phyloP scores from a whole-genome alignment of 306 rosid species.

The Dryas octopetala region DNA sequence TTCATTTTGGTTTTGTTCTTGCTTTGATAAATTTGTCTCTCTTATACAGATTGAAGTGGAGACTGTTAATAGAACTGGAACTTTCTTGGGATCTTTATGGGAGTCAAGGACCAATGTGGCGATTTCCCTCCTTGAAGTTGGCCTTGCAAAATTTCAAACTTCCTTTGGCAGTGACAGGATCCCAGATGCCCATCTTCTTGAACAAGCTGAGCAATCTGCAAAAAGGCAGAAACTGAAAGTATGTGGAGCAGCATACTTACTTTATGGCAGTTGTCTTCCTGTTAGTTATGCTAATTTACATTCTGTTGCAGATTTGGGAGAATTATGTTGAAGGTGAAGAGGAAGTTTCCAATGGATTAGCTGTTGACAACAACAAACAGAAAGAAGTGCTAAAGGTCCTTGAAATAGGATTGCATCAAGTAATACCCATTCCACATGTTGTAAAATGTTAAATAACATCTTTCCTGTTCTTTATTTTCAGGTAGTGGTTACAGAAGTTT shows the following conservation, averaged over 20 bases:
- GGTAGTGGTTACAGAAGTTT: constrained; percentile 82
- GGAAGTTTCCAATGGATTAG: constrained; percentile 72
- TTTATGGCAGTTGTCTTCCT: constrained; percentile 12
- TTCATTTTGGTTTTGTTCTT: constrained; percentile 19
- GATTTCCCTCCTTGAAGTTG: constrained; percentile 78
- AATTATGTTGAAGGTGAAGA: constrained; percentile 84
- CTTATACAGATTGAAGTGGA: constrained; percentile 80
- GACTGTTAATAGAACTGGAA: constrained; percentile 92
- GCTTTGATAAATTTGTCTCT: constrained; percentile 9
- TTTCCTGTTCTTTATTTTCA: constrained; percentile 30
- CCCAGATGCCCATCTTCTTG: constrained; percentile 79
- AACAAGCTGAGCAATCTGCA: constrained; percentile 88
- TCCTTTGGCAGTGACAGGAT: constrained; percentile 89
- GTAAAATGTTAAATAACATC: constrained; percentile 28
- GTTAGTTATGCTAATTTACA: constrained; percentile 31
- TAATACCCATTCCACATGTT: constrained; percentile 12
- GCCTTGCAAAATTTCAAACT: constrained; percentile 82
- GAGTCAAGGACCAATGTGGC: constrained; percentile 79
- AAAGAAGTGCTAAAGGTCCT: constrained; percentile 93
- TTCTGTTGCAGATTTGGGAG: constrained; percentile 84
- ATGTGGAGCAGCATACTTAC: constrained; percentile 32
- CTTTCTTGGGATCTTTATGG: constrained; percentile 97
- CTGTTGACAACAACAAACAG: constrained; percentile 70
- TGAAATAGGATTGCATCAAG: constrained; percentile 23
- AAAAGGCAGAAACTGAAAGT: constrained; percentile 80